Conservation (phyloP, 192 early-diverging fungal species). For the Pilobolus umbonatus region DNA sequence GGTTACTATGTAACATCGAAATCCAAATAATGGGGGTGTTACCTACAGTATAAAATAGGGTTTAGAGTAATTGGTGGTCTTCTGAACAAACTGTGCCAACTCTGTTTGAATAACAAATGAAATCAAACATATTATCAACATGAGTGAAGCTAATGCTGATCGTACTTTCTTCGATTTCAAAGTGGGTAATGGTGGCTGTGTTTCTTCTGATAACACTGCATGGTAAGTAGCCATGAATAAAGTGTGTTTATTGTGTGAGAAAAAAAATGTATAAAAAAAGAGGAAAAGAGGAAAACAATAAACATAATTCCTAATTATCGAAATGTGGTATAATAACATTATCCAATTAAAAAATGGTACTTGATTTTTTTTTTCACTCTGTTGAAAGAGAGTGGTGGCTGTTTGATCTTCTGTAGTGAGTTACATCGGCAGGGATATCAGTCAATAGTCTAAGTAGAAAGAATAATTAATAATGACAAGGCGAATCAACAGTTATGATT, state of each 20-base stretch:
- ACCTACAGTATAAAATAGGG: slow-evolving; percentile 62
- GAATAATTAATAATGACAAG: neutral
- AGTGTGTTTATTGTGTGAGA: neutral
- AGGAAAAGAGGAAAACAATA: neutral
- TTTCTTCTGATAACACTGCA: slow-evolving; percentile 4
- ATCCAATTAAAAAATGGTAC: no score
- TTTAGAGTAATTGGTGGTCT: slow-evolving; percentile 47
- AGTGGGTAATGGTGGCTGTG: neutral
- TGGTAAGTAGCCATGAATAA: slow-evolving; percentile 15
- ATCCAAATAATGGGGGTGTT: slow-evolving; percentile 8
- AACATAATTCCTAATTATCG: no score
- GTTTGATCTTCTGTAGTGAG: no score
- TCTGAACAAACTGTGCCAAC: slow-evolving; percentile 56
- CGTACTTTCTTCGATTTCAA: neutral
- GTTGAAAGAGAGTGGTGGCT: no score
- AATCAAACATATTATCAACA: slow-evolving; percentile 42
- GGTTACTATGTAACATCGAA: slow-evolving; percentile 17
- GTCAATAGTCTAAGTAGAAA: neutral
- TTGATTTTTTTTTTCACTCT: no score
- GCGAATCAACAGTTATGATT: neutral
- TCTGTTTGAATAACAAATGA: slow-evolving; percentile 53
- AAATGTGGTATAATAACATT: no score
- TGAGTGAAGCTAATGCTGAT: slow-evolving; percentile 31
- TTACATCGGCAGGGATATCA: slow-evolving; percentile 7
- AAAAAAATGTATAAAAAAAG: neutral